A percentile compares a stretch with the other conserved stretches of the same genome.
Evolutionary conservation across 2,329 filamentous ascomycete genomes (phyloP).

Genomic region (Colletotrichum tabaci): DNA sequence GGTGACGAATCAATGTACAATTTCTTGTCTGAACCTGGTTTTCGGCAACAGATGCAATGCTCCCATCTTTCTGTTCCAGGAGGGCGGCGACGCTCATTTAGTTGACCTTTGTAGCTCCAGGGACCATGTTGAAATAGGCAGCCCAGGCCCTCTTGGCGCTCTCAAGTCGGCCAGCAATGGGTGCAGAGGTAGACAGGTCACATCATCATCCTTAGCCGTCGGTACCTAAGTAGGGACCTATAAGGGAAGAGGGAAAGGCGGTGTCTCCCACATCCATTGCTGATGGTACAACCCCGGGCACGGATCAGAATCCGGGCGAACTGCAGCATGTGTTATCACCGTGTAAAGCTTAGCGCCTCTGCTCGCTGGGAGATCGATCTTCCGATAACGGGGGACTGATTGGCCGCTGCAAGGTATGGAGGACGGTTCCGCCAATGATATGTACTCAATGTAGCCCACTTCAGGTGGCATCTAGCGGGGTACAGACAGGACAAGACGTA

Average conservation of each 20-base stretch:
- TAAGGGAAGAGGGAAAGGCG: constrained; percentile 23
- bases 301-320: constrained; percentile 35
- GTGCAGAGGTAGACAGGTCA: constrained; percentile 3
- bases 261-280: constrained; percentile 25
- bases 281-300: constrained; percentile 19
- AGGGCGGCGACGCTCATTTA: background rate
- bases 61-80: constrained; percentile 11
- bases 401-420: constrained; percentile 18
- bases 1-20: constrained; percentile 24
- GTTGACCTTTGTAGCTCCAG: constrained; percentile 5
- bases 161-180: constrained; percentile 23
- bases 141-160: constrained; percentile 18
- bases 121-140: constrained; percentile 3
- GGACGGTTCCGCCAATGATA: constrained; percentile 7
- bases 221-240: background rate
- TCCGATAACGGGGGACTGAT: constrained; percentile 39
- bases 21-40: background rate
- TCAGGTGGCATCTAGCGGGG: constrained; percentile 40
- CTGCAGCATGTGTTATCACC: constrained; percentile 40
- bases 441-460: constrained; percentile 11
- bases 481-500: constrained; percentile 34
- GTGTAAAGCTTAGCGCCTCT: constrained; percentile 16
- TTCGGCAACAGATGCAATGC: constrained; percentile 13
- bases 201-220: too few species aligned
- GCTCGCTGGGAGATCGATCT: constrained; percentile 36